These are phyloP conservation scores for Candida pseudoviswanathii DNA, from an alignment of 1,139 yeast genomes.

Conservation along the genomic window DNA sequence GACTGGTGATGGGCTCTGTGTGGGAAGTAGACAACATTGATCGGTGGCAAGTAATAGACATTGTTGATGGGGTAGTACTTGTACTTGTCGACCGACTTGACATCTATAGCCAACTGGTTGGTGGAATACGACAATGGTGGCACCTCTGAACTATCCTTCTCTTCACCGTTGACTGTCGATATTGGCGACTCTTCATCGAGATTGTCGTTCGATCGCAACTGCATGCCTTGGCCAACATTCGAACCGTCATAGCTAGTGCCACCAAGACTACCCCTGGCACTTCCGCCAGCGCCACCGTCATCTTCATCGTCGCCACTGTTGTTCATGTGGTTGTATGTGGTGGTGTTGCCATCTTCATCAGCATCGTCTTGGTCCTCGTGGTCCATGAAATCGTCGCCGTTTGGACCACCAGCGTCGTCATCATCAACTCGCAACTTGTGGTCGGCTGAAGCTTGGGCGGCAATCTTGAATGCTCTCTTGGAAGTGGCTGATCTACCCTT, in stretches of 20 bases:
- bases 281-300: constrained; percentile 10
- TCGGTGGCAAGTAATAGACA: constrained; percentile 60
- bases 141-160: constrained; percentile 6
- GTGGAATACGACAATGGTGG: constrained; percentile 17
- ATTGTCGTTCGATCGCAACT: constrained; percentile 4
- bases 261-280: constrained; percentile 12
- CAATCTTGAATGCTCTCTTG: constrained; percentile 24
- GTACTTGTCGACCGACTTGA: constrained; percentile 30
- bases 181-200: constrained; percentile 12
- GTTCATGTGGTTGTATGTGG: constrained; percentile 1
- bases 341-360: constrained; percentile 9
- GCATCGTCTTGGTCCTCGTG: constrained; percentile 12
- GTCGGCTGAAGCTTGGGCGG: constrained; percentile 15
- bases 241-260: constrained; percentile 11
- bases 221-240: constrained; percentile 5
- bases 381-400: constrained; percentile 13
- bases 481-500: constrained; percentile 28
- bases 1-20: constrained; percentile 55
- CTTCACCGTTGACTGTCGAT: constrained; percentile 5
- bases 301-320: constrained; percentile 12
- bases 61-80: constrained; percentile 59
- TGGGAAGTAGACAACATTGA: constrained; percentile 61
- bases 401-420: constrained; percentile 11
- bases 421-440: constrained; percentile 7
- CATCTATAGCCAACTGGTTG: constrained; percentile 18